Evolutionary conservation across 1,284 basidiomycete genomes (phyloP), one percentile per base, ranked within the genome.

Genomic region (Hypsizygus ulmarius): DNA sequence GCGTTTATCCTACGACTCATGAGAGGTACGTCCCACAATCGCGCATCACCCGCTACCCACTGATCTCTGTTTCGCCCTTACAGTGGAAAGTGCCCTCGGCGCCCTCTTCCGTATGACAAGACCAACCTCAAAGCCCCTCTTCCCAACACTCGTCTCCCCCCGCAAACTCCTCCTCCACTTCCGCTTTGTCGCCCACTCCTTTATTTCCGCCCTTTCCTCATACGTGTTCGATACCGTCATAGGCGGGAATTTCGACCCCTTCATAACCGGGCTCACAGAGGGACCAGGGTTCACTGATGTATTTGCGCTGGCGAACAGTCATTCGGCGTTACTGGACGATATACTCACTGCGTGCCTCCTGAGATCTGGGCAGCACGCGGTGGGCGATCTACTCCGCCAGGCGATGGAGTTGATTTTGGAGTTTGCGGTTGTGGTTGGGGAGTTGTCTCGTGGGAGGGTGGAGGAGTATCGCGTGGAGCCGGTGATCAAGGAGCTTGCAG

Each of bases 211-310:
- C 5, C 68, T 93, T 12, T 79, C 78, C 3, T 71, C 77, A 29
- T 91, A 94, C 57, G 72, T 91, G 15, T 83, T 84, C 47, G 87
- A 92, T 62, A 81, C 79, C 8, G 90, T 82, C 2, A 89, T 94
- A 50, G 77, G 82, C 7, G 79, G 79, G 11, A 85, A 87, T 60
- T 87, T 90, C 59, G 80, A 84, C 52, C 71, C 77, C 0, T 90
- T 93, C 68, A 66, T 90, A 14, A 64, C 65, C n/a, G 47, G 65
- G 12, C 41, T 25, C 12, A 36, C 43, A 25, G 38, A 42, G n/a
- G 10, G 21, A 18, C 59, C 66, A 3, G 61, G 62, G 11, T 86
- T 85, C 56, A 66, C 74, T n/a, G 89, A 92, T 51, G 81, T 92
- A 4, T 92, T 92, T 62, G 76, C 82, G 15, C 73, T 93, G 9